Base-by-base conservation (phyloP, 306 rosid genomes). In the Canavalia gladiata region DNA sequence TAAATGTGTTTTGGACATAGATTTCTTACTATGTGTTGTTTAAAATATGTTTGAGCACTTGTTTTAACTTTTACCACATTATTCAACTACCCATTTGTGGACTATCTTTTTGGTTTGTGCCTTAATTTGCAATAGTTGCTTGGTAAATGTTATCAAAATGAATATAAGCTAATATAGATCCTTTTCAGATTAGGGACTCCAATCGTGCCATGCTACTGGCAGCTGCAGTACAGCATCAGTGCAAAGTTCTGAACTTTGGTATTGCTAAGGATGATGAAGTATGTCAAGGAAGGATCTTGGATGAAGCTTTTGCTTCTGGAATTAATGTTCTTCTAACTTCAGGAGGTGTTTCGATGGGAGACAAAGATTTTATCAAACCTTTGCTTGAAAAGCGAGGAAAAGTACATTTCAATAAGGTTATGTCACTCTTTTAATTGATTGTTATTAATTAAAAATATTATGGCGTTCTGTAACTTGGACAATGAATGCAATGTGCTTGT, bases 301-400 rank as follows among this genome's bases (percentile, higher is more conserved):
- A 91, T 80, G 63, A 89, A 83, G 97, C 90, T 73, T 82, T 93
- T 80, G 86, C 92, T 74, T 73, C 97, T 83, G 97, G 95, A 70
- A 85, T 87, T 75, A 73, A 95, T 68, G 88, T 95, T 88, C 97
- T 95, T 84, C 80, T 95, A 59, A 90, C 97, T 88, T 92, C 99
- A 77, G 99, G 99, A 66, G 99, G 99, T 74, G 97, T 95, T 87
- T 93, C 99, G 41, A 93, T 93, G 99, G 99, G 97, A 84, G 97
- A 95, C 90, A 95, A 70, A 90, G 99, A 95, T 87, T 95, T 87
- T 83, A 90, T 93, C 75, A 93, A 88, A 88, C 94, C 97, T 37
- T 86, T 91, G 89, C 94, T 95, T 57, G 87, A 80, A 64, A 91
- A 86, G 85, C 88, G 88, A 81, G 99, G 99, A 71, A 87, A 86